These are phyloP conservation scores for Cordyceps tenuipes DNA, from an alignment of 2,329 filamentous ascomycete genomes.

Conservation along the genomic window DNA sequence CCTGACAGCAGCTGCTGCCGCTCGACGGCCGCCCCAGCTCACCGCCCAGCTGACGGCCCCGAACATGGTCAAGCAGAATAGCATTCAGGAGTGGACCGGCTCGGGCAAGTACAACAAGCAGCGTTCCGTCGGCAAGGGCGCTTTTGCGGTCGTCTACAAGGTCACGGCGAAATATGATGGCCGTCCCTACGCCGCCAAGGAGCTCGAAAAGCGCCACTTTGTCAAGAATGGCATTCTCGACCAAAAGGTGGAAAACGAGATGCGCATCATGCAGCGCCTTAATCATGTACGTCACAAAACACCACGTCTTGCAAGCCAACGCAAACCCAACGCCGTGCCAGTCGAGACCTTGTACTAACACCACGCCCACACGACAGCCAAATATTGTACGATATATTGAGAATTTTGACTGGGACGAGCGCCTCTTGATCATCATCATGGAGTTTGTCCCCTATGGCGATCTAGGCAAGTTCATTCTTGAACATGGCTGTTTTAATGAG, in stretches of 20 bases:
- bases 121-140: constrained; percentile 77
- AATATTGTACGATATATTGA: constrained; percentile 92
- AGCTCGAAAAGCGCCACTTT: constrained; percentile 86
- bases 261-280: constrained; percentile 86
- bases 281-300: constrained; percentile 58
- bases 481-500: constrained; percentile 57
- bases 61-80: constrained; percentile 18
- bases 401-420: constrained; percentile 70
- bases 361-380: constrained; percentile 36
- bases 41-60: constrained; percentile 14
- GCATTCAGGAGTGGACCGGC: constrained; percentile 67
- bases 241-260: constrained; percentile 90
- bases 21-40: background rate
- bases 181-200: constrained; percentile 79
- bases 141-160: constrained; percentile 90
- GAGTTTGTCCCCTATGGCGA: constrained; percentile 81
- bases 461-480: constrained; percentile 62
- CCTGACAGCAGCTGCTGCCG: background rate
- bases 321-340: background rate
- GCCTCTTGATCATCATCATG: constrained; percentile 96
- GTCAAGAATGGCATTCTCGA: constrained; percentile 88
- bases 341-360: background rate
- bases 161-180: constrained; percentile 81
- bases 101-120: constrained; percentile 78
- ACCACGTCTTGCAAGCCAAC: background rate